phyloP scores from a whole-genome alignment of 768 basidiomycete genomes.

The Naganishia kalamii region DNA sequence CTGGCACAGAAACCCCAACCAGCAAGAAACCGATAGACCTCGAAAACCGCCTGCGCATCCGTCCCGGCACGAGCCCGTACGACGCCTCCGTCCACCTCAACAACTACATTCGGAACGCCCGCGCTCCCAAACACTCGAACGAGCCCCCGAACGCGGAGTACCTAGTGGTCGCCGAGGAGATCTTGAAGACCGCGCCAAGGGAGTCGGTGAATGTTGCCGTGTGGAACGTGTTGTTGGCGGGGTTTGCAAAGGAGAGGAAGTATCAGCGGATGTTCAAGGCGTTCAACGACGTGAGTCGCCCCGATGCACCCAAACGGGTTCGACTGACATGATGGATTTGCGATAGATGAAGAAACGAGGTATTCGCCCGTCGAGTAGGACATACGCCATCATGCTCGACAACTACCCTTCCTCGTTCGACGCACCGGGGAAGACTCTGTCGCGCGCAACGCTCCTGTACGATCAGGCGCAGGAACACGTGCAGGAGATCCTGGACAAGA shows the following conservation, averaged over 20 bases:
- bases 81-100: constrained; percentile 8
- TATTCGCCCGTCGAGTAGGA: constrained; percentile 36
- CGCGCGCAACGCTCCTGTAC: constrained; percentile 14
- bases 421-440: constrained; percentile 4
- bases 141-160: background rate
- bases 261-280: constrained; percentile 37
- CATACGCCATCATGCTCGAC: constrained; percentile 37
- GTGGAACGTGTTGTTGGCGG: constrained; percentile 39
- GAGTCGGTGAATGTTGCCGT: constrained; percentile 33
- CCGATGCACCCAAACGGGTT: background rate
- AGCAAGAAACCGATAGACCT: background rate
- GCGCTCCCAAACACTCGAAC: background rate
- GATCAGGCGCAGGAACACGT: constrained; percentile 19
- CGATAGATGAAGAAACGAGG: constrained; percentile 44
- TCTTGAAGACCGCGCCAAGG: constrained; percentile 27
- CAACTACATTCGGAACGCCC: constrained; percentile 3
- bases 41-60: background rate
- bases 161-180: constrained; percentile 14
- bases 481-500: background rate
- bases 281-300: constrained; percentile 41
- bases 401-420: constrained; percentile 26
- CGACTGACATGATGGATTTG: background rate
- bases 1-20: background rate
- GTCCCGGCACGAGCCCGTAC: constrained; percentile 4
- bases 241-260: constrained; percentile 29